Evolutionary conservation across 2,329 filamentous ascomycete genomes (phyloP), one percentile per base, ranked within the genome.

Genomic region (Colletotrichum tofieldiae): DNA sequence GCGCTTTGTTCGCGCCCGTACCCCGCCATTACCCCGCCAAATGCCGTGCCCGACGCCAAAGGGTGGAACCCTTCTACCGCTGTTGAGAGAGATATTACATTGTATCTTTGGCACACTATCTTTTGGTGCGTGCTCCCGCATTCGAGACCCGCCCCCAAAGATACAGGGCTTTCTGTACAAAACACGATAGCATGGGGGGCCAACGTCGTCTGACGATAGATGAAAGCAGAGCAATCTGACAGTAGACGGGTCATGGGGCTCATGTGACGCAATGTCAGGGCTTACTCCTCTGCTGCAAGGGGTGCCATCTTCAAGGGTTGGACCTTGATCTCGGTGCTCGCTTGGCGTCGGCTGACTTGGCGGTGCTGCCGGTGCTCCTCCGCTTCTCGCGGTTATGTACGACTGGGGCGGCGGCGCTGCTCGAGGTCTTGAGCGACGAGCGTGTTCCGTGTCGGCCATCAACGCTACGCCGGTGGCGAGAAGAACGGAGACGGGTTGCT

Each of bases 21-120:
- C 72, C 72, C 72, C 72, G 72, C 72, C 72, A 73, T 73, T 72
- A 73, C 72, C 72, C 72, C 72, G 72, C 68, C 72, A 73, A 67
- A 72, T 67, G 58, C 59, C 63, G 63, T 60, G 54, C 52, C 65
- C 65, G 59, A 72, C 45, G 54, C 52, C 66, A 54, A 49, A 64
- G 35, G 70, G 70, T 72, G 70, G 71, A 60, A 54, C 62, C 39
- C 41, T 56, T 29, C 26, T 51, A 58, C 51, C 51, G 67, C 49
- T 49, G 62, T 62, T 73, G 67, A 67, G 63, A 67, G 58, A 47
- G 51, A 67, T 63, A 52, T 43, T 51, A 60, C 51, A 56, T 43
- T 56, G 51, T 47, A 61, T 47, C 47, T 64, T 59, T 43, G 23
- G n/a, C 29, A 47, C 37, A 32, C 43, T 61, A 58, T 68, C 59